Conservation (phyloP, 768 basidiomycete species). For the Obba rivulosa region DNA sequence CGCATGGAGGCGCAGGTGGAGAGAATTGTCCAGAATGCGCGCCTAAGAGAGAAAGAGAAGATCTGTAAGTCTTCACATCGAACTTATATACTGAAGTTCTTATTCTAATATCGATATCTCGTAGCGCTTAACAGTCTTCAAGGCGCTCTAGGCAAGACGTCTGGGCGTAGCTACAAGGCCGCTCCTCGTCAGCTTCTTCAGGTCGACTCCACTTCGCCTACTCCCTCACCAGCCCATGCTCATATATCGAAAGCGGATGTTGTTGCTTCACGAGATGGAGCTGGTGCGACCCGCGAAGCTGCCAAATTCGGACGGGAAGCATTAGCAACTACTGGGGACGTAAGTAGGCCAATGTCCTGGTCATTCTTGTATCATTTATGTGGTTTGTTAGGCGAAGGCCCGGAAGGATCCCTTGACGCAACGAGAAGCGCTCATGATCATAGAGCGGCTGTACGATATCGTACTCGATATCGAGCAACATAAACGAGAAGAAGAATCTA, state of each 20-base stretch:
- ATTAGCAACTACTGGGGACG: slow-evolving; percentile 55
- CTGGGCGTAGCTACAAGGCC: slow-evolving; percentile 89
- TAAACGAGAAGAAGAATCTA: slow-evolving; percentile 66
- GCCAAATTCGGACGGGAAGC: slow-evolving; percentile 72
- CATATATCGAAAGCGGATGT: slow-evolving; percentile 52
- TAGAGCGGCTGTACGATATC: slow-evolving; percentile 84
- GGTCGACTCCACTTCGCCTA: slow-evolving; percentile 54
- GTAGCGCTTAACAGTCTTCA: slow-evolving; percentile 75
- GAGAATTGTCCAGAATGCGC: slow-evolving; percentile 88
- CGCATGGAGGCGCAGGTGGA: slow-evolving; percentile 95
- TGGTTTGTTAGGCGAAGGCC: slow-evolving; percentile 29
- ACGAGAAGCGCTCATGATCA: slow-evolving; percentile 68
- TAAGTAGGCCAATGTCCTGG: slow-evolving; percentile 28
- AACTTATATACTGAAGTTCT: slow-evolving; percentile 31
- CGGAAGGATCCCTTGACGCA: slow-evolving; percentile 71
- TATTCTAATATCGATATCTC: neutral
- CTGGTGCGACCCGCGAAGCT: slow-evolving; percentile 65
- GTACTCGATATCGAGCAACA: slow-evolving; percentile 84
- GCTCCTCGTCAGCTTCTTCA: slow-evolving; percentile 96
- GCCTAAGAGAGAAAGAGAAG: slow-evolving; percentile 82
- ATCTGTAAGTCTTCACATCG: slow-evolving; percentile 28
- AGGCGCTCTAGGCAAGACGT: slow-evolving; percentile 93
- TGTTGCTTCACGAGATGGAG: slow-evolving; percentile 27
- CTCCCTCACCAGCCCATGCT: slow-evolving; percentile 38
- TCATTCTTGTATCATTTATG: too few relatives aligned